Evolutionary conservation across 192 early-diverging fungal genomes (phyloP), one percentile per base, ranked within the genome.

Genomic region (Coemansia erecta): DNA sequence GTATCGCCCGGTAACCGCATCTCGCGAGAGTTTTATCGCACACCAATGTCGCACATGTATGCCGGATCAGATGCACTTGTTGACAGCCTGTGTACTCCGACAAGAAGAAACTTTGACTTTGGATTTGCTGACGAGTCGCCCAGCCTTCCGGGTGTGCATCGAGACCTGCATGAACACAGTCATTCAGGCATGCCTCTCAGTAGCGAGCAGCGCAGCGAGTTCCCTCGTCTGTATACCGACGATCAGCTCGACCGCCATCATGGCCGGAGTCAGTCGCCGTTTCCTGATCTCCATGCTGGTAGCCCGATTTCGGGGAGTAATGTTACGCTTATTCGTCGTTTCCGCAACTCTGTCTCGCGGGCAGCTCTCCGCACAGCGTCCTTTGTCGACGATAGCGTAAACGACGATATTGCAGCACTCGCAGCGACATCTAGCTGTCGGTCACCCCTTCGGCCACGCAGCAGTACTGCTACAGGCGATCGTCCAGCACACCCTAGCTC

Each of bases 1-100:
- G 74, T 68, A 21, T 70, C 74, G 28, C 67, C 64, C 0, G 56
- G 60, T 6, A 61, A 51, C 26, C 56, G 56, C n/a, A n/a, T 57
- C 19, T 64, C 68, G 10, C 35, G 61, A 11, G 68, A 68, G 9
- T 58, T 56, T 8, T 35, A 55, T 8, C 61, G 31, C 43, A 43
- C 43, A 17, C 55, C 66, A 23, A 9, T 18, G 14, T 33, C 64
- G 14, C 31, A 39, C 21, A 26, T 22, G 4, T 56, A 49, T 21
- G 17, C 61, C 0, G 40, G 41, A 14, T 47, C 61, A 0, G 51
- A 46, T 12, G 15, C 7, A 0, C 8, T 50, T 35, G 37, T 33
- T 10, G 54, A 57, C 18, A 54, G 28, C 9, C 14, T 64, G 45
- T 57, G 48, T 13, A 57, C 63, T 39, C 63, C 53, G 8, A 50